Conservation (phyloP, 2,329 filamentous ascomycete species). For the Sclerotinia sclerotiorum region DNA sequence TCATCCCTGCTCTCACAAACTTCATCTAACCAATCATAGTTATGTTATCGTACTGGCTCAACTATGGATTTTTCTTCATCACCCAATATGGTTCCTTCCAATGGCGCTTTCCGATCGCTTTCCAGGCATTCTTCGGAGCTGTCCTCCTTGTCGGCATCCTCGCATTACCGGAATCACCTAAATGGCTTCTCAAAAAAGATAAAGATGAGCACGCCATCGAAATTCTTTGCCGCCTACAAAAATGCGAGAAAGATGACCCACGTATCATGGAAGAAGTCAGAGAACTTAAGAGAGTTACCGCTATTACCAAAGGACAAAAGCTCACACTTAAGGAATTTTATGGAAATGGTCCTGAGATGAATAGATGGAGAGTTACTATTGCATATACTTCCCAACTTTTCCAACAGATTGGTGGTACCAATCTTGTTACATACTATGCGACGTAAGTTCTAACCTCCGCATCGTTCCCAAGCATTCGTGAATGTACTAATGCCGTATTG, state of each 20-base stretch:
- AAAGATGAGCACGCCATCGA: constrained; percentile 30
- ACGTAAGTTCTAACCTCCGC: constrained; percentile 49
- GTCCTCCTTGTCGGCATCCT: constrained; percentile 56
- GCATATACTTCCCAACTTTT: constrained; percentile 52
- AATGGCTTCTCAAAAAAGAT: constrained; percentile 43
- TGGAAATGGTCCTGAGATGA: constrained; percentile 46
- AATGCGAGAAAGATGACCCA: constrained; percentile 17
- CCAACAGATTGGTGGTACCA: constrained; percentile 51
- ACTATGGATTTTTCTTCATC: constrained; percentile 58
- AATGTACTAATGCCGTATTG: background rate
- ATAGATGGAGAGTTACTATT: constrained; percentile 54
- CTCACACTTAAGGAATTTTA: constrained; percentile 32
- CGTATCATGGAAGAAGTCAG: constrained; percentile 32
- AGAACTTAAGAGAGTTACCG: constrained; percentile 39
- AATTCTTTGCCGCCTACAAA: constrained; percentile 36
- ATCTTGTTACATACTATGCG: constrained; percentile 49
- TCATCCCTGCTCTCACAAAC: background rate
- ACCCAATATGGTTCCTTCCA: constrained; percentile 50
- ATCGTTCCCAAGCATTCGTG: background rate
- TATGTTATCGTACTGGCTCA: constrained; percentile 57
- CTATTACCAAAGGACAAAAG: constrained; percentile 39
- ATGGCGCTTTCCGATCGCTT: constrained; percentile 62
- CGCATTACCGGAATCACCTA: constrained; percentile 52
- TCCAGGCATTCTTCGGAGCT: constrained; percentile 59
- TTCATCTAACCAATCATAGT: constrained; percentile 12